Percentiles rank a stretch among this genome's conserved stretches.
These are phyloP conservation scores for Mortierella sp. DNA, from an alignment of 371 early-diverging fungal species.

Conservation along the genomic window DNA sequence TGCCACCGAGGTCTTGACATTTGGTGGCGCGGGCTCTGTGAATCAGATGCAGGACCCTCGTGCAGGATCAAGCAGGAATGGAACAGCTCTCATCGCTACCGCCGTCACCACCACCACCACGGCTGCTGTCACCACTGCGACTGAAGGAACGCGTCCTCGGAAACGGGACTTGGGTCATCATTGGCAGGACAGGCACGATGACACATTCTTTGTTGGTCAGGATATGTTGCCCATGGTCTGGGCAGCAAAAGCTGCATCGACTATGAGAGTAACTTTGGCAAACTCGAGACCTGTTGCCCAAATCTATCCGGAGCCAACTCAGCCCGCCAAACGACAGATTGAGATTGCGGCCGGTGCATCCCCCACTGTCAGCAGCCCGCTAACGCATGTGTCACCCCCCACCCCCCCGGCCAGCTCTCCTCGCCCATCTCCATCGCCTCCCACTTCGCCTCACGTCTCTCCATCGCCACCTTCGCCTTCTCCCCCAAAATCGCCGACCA, in stretches of 20 bases:
- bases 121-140: not conserved
- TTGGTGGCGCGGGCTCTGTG: conserved; percentile 46
- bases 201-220: not conserved
- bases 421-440: not conserved
- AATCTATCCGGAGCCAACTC: not conserved
- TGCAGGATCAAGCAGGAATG: not conserved
- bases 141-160: not conserved
- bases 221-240: not conserved
- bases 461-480: conserved; percentile 1
- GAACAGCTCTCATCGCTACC: not conserved
- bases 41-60: conserved; percentile 24
- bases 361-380: not conserved
- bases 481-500: not conserved
- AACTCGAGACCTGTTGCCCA: not conserved
- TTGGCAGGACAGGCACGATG: not conserved
- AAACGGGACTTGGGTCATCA: not conserved
- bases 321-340: not conserved
- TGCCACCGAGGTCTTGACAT: conserved; percentile 36
- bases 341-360: not conserved
- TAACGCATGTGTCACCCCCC: not conserved
- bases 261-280: not conserved
- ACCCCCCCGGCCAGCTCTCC: not conserved
- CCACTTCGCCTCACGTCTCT: not conserved
- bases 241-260: not conserved
- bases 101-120: not conserved